Base-by-base conservation (phyloP, 2,329 filamentous ascomycete genomes). In the Pleomassaria siparia region DNA sequence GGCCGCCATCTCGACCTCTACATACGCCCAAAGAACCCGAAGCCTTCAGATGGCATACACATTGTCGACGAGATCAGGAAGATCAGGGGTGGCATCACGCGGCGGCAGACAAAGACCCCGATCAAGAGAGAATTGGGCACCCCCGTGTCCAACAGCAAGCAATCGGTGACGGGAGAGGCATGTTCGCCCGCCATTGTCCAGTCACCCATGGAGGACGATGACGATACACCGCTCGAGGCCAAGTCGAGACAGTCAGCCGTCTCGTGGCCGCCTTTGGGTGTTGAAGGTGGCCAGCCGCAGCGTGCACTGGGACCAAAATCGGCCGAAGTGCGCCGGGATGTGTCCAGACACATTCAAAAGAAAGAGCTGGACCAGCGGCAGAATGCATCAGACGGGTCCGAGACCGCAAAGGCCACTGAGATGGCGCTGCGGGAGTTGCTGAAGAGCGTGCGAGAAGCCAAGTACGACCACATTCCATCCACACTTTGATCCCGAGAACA, bases 1-100 rank as follows among this genome's bases (percentile, higher is more conserved):
- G 92, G 92, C 41, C 87, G 92, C 37, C 92, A 97, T 72, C 85
- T 96, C 57, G 92, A 97, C 69, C 82, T 96, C 30, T 96, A 95
- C 71, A 91, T 96, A 63, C 91, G 91, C 66, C 87, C 91, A 49
- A 95, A 91, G 75, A 96, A 96, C 69, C 90, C 92, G 1, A 94
- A 91, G 71, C 80, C 86, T 1, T 76, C 87, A 6, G 92, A 97
- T 72, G 91, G 91, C 41, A 75, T 96, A 37, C 92, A 97, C 72
- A 80, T 95, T 74, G 89, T 96, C 49, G 89, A 92, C 7, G 89
- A 89, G 70, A 97, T 97, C 62, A 82, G 83, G 58, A 89, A 87
- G 71, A 76, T 95, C 62, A 84, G 92, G 44, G 89, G 89, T 36
- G 82, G 84, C 51, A 95, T 97, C 70, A 97, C 92, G 21, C 80